Evolutionary conservation across 345 rosid genomes (phyloP), one percentile per base, ranked within the genome.

Genomic region (Laguncularia racemosa): DNA sequence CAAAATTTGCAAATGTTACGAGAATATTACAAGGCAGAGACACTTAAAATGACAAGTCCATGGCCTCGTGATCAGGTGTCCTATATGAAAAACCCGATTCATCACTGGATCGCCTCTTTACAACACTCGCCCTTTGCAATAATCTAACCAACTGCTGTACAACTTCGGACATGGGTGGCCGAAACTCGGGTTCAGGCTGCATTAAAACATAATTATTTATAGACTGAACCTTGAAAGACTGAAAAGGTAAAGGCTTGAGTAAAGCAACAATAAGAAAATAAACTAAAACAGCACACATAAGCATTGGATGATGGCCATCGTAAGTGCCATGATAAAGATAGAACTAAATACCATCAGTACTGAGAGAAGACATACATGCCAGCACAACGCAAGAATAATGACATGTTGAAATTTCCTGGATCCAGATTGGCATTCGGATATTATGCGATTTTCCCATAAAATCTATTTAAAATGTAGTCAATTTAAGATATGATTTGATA

Each of bases 81-180:
- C 67, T 82, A 68, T 85, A 83, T 15, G 93, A 64, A 64, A 95
- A 85, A 60, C 97, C 93, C 3, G 86, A 71, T 44, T 95, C 99
- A 13, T 95, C 99, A 10, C 90, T 88, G 1, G 97, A 81, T 44
- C 83, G 81, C 78, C 99, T 68, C 67, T 84, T 89, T 10, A 83
- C 80, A 12, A 84, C 79, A 33, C 99, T 86, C 18, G 99, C 97
- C 70, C 99, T 77, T 64, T 95, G 99, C 59, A 90, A 92, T 63
- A 95, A 66, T 63, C 96, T 73, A 67, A 95, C 97, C 68, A 95
- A 54, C 52, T 89, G 91, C 75, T 95, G 99, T 59, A 95, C 99
- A 15, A 85, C 99, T 72, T 95, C 99, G 0, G 99, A 95, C 97
- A 95, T 95, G 1, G 99, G 99, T 17, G 99, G 97, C 53, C 99